Percentiles rank a stretch among this genome's conserved stretches.
Conservation (phyloP, 1,139 yeast species). For the Nakaseomyces bracarensis region DNA sequence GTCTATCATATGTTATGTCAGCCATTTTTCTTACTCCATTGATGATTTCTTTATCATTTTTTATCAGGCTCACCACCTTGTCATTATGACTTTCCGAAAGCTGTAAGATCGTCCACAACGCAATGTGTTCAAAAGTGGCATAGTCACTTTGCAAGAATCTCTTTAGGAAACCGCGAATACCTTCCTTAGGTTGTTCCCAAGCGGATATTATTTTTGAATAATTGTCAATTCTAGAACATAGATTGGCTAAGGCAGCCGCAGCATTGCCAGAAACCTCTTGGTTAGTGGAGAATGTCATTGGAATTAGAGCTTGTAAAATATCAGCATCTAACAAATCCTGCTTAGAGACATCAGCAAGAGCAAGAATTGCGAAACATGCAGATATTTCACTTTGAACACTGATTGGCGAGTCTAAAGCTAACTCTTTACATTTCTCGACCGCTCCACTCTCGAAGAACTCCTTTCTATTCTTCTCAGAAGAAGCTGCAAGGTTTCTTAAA, state of each 20-base stretch:
- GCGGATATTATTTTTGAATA: constrained; percentile 70
- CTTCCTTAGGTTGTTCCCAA: constrained; percentile 78
- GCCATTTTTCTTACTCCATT: constrained; percentile 48
- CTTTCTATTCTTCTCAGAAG: constrained; percentile 84
- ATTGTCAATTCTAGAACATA: constrained; percentile 74
- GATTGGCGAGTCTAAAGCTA: constrained; percentile 76
- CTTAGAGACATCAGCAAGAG: constrained; percentile 91
- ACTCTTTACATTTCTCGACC: constrained; percentile 82
- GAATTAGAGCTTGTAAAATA: constrained; percentile 80
- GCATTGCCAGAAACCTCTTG: constrained; percentile 97
- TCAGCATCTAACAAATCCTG: constrained; percentile 76
- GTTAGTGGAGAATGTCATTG: constrained; percentile 78
- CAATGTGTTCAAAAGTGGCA: constrained; percentile 97
- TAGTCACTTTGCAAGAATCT: constrained; percentile 77
- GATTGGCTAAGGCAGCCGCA: constrained; percentile 95
- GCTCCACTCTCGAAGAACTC: constrained; percentile 95
- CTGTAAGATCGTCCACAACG: constrained; percentile 94
- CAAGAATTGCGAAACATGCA: constrained; percentile 95
- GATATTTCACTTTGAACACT: constrained; percentile 92
- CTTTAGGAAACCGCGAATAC: constrained; percentile 75
- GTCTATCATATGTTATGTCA: constrained; percentile 32
- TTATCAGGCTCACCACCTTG: constrained; percentile 57
- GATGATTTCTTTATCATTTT: constrained; percentile 50
- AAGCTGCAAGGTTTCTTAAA: constrained; percentile 89
- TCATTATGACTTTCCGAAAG: constrained; percentile 78